Evolutionary conservation across 106 monocot species (phyloP), one percentile per base, ranked within the genome.

Genomic region (Allium fistulosum): DNA sequence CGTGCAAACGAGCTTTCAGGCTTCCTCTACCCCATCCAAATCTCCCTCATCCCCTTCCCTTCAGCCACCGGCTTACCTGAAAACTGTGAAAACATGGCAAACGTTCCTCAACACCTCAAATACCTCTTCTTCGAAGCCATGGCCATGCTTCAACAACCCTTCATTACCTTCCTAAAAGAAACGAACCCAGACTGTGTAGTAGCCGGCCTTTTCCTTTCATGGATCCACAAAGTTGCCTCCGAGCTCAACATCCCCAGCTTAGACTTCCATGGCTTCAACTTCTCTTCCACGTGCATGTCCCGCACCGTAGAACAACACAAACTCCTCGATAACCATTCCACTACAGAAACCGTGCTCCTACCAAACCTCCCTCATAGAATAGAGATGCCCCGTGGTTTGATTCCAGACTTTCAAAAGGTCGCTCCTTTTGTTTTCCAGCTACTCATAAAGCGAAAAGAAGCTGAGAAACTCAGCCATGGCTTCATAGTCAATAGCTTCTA

Each of bases 41-140:
- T 87, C 62, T 26, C 50, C 62, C 8, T 69, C 58, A 37, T 81
- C 74, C 77, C 73, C 16, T 81, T 81, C 75, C 85, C 81, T 47
- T 73, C 63, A 26, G 15, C 17, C 18, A 51, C 57, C 28, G 67
- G 68, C n/a, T 57, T 73, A 5, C 72, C 78, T 0, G 71, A 61
- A 0, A 82, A 76, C 17, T 26, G 52, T 57, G 82, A 86, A 58
- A 79, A 68, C 70, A 3, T 48, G 9, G 45, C 47, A 10, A 16
- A 5, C 14, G 8, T 16, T 0, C 10, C 69, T 26, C 11, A 6
- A 0, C 17, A 15, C 0, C 1, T 0, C 65, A 65, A 7, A 27
- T 6, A 4, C 14, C 2, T 6, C 15, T 72, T 79, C 51, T 5
- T 70, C 49, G 0, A 16, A 1, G 69, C 69, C 4, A 1, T 76